A percentile compares a stretch with the other conserved stretches of the same genome.
Evolutionary conservation across 163 green algal genomes (phyloP).

Genomic region (Chlamydomonas reinhardtii): DNA sequence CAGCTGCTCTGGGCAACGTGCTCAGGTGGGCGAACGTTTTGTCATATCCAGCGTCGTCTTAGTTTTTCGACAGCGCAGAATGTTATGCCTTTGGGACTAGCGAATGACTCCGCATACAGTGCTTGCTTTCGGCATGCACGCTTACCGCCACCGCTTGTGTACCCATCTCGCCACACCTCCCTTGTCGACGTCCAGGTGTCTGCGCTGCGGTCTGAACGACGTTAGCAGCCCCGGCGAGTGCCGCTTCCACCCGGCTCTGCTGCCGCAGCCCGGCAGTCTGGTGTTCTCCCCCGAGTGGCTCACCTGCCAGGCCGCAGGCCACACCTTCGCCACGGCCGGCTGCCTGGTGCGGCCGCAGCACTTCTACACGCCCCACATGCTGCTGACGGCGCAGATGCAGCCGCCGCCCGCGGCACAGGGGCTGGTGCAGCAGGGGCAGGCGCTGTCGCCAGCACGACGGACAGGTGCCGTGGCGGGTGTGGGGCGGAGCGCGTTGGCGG

Average conservation of each 20-base stretch:
- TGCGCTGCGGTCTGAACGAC: constrained; percentile 59
- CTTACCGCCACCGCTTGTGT: background rate
- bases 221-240: constrained; percentile 47
- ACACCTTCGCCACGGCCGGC: constrained; percentile 20
- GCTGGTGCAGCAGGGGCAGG: background rate
- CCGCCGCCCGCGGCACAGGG: too few species aligned
- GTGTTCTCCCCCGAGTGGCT: constrained; percentile 63
- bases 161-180: background rate
- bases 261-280: constrained; percentile 53
- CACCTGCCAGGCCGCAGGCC: constrained; percentile 48
- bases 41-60: background rate
- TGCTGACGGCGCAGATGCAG: background rate
- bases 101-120: too few species aligned
- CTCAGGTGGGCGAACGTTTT: background rate
- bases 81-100: too few species aligned
- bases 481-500: too few species aligned
- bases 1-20: background rate
- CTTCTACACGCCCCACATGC: constrained; percentile 33
- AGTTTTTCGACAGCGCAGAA: too few species aligned
- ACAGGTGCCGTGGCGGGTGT: too few species aligned
- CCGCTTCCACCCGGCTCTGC: constrained; percentile 63
- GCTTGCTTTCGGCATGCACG: too few species aligned
- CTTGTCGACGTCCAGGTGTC: constrained; percentile 31
- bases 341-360: constrained; percentile 33
- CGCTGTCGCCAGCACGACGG: background rate